phyloP scores from a whole-genome alignment of 306 rosid species.

The Crataegus laevigata region DNA sequence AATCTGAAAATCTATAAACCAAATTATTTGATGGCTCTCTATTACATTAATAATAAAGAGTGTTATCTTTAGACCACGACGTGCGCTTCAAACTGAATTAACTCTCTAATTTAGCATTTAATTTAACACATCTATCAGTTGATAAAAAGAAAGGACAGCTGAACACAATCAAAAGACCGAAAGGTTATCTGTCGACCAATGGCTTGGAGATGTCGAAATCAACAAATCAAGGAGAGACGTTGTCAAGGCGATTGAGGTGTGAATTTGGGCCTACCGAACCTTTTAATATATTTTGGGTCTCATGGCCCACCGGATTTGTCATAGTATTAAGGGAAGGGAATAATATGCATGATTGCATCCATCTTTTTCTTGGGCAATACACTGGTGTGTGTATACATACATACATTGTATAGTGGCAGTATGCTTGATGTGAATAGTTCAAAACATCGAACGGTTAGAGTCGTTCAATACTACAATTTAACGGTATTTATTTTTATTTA shows the following conservation, averaged over 20 bases:
- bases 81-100: rapidly evolving
- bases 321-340: background rate
- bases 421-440: too few relatives aligned
- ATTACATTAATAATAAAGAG: rapidly evolving
- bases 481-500: too few relatives aligned
- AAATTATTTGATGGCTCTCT: background rate
- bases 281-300: background rate
- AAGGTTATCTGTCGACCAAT: background rate
- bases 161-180: too few relatives aligned
- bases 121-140: too few relatives aligned
- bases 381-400: too few relatives aligned
- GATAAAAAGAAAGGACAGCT: too few relatives aligned
- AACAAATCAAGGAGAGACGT: background rate
- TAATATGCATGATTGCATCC: too few relatives aligned
- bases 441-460: too few relatives aligned
- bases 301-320: background rate
- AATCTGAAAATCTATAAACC: too few relatives aligned
- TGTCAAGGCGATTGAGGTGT: background rate
- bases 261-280: background rate
- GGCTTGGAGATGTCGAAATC: background rate
- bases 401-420: too few relatives aligned
- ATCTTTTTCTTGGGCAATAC: too few relatives aligned
- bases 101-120: too few relatives aligned
- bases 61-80: rapidly evolving
- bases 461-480: rapidly evolving